These are phyloP conservation scores for Plasmopara halstedii DNA, from an alignment of 352 stramenopile genomes.

Conservation along the genomic window DNA sequence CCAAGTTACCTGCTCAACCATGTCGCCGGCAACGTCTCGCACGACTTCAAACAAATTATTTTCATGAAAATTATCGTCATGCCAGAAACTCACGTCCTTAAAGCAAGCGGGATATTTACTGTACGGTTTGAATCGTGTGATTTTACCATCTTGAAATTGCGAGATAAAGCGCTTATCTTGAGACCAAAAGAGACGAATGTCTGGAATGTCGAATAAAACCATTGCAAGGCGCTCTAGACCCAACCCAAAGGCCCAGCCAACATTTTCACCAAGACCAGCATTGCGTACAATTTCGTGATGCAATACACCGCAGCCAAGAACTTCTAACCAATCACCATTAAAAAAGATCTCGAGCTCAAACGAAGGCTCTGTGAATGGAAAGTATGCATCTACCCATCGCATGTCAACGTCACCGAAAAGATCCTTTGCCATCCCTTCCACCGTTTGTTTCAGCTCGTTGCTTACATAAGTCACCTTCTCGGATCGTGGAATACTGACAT, in stretches of 20 bases:
- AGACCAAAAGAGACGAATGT: slow-evolving; percentile 99
- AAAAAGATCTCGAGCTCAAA: slow-evolving; percentile 99
- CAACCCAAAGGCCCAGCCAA: slow-evolving; percentile 98
- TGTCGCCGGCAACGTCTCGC: slow-evolving; percentile 92
- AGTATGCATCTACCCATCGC: slow-evolving; percentile 98
- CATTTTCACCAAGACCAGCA: slow-evolving; percentile 70
- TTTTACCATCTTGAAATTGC: slow-evolving; percentile 89
- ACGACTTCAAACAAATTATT: slow-evolving; percentile 98
- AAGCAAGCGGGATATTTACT: slow-evolving; percentile 98
- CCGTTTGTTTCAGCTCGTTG: slow-evolving; percentile 91
- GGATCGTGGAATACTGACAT: slow-evolving; percentile 41
- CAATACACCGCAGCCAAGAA: slow-evolving; percentile 97
- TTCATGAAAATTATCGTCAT: slow-evolving; percentile 82
- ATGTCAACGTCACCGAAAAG: slow-evolving; percentile 93
- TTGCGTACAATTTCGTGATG: slow-evolving; percentile 92
- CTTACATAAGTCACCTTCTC: slow-evolving; percentile 78
- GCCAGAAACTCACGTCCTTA: slow-evolving; percentile 99
- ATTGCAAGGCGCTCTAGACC: slow-evolving; percentile 98
- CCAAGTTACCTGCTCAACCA: slow-evolving; percentile 89
- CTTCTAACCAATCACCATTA: slow-evolving; percentile 97
- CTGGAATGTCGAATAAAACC: slow-evolving; percentile 98
- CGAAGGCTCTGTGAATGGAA: slow-evolving; percentile 98
- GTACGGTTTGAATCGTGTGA: slow-evolving; percentile 97
- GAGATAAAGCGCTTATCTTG: slow-evolving; percentile 91
- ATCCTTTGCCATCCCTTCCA: slow-evolving; percentile 92